Conservation (phyloP, 495 filamentous ascomycete species). For the Daldinia grandis region DNA sequence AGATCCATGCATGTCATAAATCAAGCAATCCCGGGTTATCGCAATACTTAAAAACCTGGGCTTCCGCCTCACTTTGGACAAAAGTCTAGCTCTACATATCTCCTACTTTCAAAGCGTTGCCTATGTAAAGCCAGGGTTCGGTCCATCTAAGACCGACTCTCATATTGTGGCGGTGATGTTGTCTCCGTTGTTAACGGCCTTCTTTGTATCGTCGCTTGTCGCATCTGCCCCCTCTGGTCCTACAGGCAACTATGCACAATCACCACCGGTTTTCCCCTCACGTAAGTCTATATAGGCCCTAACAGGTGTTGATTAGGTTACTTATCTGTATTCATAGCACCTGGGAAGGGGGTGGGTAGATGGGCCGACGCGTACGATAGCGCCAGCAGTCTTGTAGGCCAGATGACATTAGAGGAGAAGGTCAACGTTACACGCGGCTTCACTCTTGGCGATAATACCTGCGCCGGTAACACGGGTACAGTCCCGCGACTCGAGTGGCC, state of each 20-base stretch:
- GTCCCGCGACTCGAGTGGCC: slow-evolving; percentile 65
- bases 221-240: neutral
- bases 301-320: neutral
- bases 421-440: slow-evolving; percentile 53
- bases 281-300: slow-evolving; percentile 43
- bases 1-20: slow-evolving; percentile 32
- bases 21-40: slow-evolving; percentile 20
- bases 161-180: slow-evolving; percentile 21
- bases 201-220: slow-evolving; percentile 11
- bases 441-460: slow-evolving; percentile 49
- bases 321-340: slow-evolving; percentile 48
- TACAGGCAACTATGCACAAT: slow-evolving; percentile 51
- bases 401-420: slow-evolving; percentile 53
- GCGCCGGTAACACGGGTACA: slow-evolving; percentile 60
- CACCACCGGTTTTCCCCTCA: slow-evolving; percentile 63
- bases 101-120: neutral
- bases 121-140: neutral
- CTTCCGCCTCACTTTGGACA: slow-evolving; percentile 12
- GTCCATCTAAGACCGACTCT: neutral
- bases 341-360: slow-evolving; percentile 56
- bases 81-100: neutral
- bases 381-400: slow-evolving; percentile 47
- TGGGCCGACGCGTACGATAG: slow-evolving; percentile 49
- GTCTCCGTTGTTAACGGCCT: slow-evolving; percentile 6
- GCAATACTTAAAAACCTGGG: slow-evolving; percentile 12